Evolutionary conservation across 257 asterid genomes (phyloP), one percentile per base, ranked within the genome.

Genomic region (Penstemon eatonii): DNA sequence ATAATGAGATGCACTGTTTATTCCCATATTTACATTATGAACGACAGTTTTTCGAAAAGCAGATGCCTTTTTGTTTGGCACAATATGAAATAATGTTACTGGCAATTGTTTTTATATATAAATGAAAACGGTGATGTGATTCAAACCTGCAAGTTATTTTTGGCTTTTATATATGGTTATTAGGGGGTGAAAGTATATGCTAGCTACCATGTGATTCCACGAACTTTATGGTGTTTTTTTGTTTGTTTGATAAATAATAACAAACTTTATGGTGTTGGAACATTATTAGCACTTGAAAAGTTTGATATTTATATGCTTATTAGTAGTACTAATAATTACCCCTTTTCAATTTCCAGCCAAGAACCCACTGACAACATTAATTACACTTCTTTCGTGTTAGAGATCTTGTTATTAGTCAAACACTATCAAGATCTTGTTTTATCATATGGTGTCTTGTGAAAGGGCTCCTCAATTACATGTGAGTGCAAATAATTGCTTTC

Each of bases 51-150:
- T n/a, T 25, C 19, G 18, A 50, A 65, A 64, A 55, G 71, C 3
- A 40, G 67, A 64, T 68, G 60, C 67, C 47, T 62, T 0, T 75
- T 67, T 68, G 63, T 4, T 62, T 40, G 78, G 74, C 68, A 36
- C 43, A 47, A 45, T 6, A 61, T 74, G 47, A 43, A 33, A 47
- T 63, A 39, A 49, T 66, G 63, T 68, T 46, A 46, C 52, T 46
- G n/a, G 4, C 52, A 46, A 46, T 46, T 4, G 52, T 0, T 46
- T 46, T 46, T 46, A 0, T 3, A 46, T 46, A 5, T 4, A 7
- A 4, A 46, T 46, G 6, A 5, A 9, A 6, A 9, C 0, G 52
- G 63, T 69, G 79, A 69, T 69, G 59, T 75, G 76, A 65, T 12
- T n/a, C 56, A 25, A 62, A 56, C 57, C 43, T 62, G 66, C 55